A percentile compares a stretch with the other conserved stretches of the same genome.
Conservation (phyloP, 257 asterid genomes). For the Solanum appendiculatum region DNA sequence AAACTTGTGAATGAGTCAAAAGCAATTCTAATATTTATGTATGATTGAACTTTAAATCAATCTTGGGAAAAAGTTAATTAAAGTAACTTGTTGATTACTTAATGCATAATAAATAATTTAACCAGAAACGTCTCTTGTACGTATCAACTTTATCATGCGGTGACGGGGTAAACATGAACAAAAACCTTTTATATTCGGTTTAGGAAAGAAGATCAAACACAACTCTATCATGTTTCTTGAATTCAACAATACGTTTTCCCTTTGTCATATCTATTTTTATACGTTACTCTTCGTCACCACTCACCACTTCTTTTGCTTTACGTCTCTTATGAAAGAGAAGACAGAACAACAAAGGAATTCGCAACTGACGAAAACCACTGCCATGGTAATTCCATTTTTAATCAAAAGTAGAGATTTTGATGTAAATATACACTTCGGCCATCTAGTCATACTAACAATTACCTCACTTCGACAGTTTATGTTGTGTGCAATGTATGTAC, state of each 20-base stretch:
- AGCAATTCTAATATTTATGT: neutral
- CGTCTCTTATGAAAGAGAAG: neutral
- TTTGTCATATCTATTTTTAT: neutral
- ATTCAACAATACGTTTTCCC: neutral
- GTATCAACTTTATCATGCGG: neutral
- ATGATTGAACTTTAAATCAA: neutral
- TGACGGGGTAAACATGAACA: neutral
- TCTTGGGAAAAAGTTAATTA: neutral
- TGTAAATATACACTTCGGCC: neutral
- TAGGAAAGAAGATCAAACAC: neutral
- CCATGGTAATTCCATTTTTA: neutral
- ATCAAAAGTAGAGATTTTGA: neutral
- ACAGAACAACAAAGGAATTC: neutral
- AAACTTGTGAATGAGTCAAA: neutral
- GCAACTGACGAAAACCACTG: neutral
- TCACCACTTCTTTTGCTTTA: neutral
- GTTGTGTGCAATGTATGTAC: neutral
- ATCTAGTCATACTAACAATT: neutral
- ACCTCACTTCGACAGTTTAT: neutral
- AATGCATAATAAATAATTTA: neutral
- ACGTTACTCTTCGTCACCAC: neutral
- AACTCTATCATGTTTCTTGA: neutral
- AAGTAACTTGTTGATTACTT: neutral
- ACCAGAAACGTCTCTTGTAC: neutral
- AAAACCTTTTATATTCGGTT: neutral